Evolutionary conservation across 495 filamentous ascomycete genomes (phyloP).

Genomic region (Penicillium paradoxum): DNA sequence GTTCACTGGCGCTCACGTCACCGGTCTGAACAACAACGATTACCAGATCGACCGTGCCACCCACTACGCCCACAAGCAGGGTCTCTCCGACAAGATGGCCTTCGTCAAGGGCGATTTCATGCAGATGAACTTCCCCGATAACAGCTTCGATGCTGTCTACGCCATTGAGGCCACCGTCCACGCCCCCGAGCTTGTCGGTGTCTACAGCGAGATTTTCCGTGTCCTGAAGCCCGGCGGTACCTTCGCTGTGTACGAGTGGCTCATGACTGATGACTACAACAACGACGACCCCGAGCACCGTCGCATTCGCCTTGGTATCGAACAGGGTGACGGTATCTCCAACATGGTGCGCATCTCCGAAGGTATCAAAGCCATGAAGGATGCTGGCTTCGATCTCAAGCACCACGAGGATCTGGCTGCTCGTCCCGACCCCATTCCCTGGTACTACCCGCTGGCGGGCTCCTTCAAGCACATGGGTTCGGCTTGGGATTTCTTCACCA

Average conservation of each 20-base stretch:
- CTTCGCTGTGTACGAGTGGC: conserved; percentile 98
- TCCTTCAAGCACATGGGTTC: conserved; percentile 77
- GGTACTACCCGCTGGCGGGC: conserved; percentile 92
- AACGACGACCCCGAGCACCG: conserved; percentile 84
- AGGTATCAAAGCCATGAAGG: conserved; percentile 77
- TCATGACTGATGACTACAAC: conserved; percentile 97
- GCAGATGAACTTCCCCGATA: conserved; percentile 96
- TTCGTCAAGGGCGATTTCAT: conserved; percentile 98
- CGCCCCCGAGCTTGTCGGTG: conserved; percentile 88
- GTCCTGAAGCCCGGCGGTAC: conserved; percentile 94
- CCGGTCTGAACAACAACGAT: conserved; percentile 98
- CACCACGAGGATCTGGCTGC: conserved; percentile 88
- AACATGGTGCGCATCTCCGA: conserved; percentile 95
- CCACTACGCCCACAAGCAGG: conserved; percentile 75
- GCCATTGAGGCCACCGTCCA: conserved; percentile 98
- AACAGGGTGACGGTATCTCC: conserved; percentile 94
- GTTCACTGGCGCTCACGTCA: conserved; percentile 85
- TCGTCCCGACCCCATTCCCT: conserved; percentile 71
- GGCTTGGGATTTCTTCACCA: conserved; percentile 74
- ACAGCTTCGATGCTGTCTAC: conserved; percentile 92
- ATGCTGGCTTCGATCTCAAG: conserved; percentile 80
- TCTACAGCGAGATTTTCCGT: conserved; percentile 90
- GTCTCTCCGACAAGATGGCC: conserved; percentile 72
- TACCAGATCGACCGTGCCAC: conserved; percentile 97
- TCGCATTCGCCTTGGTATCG: conserved; percentile 88